Conservation (phyloP, 441 rosid species). For the Adansonia rubrostipa region DNA sequence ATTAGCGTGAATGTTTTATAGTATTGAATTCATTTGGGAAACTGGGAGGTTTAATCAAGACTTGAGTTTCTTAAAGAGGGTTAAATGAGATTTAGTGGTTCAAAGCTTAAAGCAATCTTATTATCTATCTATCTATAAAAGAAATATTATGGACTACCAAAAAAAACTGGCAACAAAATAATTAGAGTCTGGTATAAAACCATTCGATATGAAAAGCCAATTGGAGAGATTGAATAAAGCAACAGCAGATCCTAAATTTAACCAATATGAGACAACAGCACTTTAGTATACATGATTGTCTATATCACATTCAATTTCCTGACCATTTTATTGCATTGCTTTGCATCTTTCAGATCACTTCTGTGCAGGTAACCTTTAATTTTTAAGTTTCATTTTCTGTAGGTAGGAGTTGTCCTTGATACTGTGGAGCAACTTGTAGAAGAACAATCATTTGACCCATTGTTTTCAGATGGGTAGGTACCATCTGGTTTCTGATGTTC, state of each 20-base stretch:
- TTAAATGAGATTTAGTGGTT: slow-evolving; percentile 2
- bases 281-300: not conserved
- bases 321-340: not conserved
- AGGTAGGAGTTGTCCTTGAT: slow-evolving; percentile 75
- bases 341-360: slow-evolving; percentile 6
- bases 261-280: not conserved
- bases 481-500: slow-evolving; percentile 1
- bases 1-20: no score
- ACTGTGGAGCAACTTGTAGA: slow-evolving; percentile 70
- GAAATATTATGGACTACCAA: not conserved
- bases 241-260: not conserved
- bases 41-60: not conserved
- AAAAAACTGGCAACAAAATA: not conserved
- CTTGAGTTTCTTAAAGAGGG: not conserved
- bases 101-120: not conserved
- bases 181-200: not conserved
- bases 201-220: not conserved
- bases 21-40: no score
- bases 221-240: not conserved
- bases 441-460: slow-evolving; percentile 71
- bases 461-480: slow-evolving; percentile 67
- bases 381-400: slow-evolving; percentile 20
- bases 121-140: not conserved
- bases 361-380: slow-evolving; percentile 9
- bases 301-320: slow-evolving; percentile 5